A percentile compares a stretch with the other conserved stretches of the same genome.
These are phyloP conservation scores for Picea sitchensis DNA, from an alignment of 75 land plant genomes.

Conservation along the genomic window DNA sequence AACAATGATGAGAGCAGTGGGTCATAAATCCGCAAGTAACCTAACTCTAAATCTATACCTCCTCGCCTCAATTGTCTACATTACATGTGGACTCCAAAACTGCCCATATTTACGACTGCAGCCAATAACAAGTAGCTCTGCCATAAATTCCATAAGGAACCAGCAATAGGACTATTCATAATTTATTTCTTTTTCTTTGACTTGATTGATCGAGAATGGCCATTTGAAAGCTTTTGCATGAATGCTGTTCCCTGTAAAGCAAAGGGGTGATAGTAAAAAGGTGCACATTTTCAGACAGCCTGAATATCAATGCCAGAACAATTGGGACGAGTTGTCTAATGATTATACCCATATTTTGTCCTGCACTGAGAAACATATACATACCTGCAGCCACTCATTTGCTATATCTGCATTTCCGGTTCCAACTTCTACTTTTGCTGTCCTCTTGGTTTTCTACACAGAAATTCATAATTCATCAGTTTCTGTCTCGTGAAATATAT, in stretches of 20 bases:
- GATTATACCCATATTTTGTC: neutral
- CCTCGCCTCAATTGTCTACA: neutral
- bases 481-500: neutral
- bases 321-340: neutral
- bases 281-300: neutral
- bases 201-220: neutral
- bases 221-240: neutral
- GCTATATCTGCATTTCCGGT: constrained; percentile 1
- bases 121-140: neutral
- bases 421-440: constrained; percentile 13
- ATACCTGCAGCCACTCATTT: constrained; percentile 16
- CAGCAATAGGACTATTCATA: neutral
- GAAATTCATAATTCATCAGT: neutral
- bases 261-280: neutral
- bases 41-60: neutral
- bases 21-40: neutral
- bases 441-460: constrained; percentile 9
- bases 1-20: neutral
- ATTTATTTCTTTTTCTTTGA: constrained; percentile 12
- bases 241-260: constrained; percentile 11
- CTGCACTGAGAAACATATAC: neutral
- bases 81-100: neutral
- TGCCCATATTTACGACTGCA: neutral
- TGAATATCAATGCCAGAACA: neutral
- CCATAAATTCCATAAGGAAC: neutral